Evolutionary conservation across 176 grass and related monocot species (phyloP).

Genomic region (Tillandsia leiboldiana): DNA sequence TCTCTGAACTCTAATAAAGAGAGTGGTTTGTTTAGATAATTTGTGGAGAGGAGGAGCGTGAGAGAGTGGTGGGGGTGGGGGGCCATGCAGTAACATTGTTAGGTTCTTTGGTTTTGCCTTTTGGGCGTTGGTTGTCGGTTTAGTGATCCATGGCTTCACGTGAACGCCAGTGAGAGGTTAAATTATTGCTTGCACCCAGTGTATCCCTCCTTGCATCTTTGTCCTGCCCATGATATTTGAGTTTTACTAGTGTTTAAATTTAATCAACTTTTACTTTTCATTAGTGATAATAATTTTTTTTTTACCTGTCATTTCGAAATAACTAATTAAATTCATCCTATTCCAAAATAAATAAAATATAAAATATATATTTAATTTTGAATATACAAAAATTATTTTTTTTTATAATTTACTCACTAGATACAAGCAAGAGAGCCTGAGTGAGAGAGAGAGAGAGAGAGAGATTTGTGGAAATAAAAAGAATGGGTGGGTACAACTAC

Average conservation of each 20-base stretch:
- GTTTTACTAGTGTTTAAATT: no score
- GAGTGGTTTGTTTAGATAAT: not conserved
- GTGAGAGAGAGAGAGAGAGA: not conserved
- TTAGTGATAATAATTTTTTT: no score
- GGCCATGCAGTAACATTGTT: conserved; percentile 15
- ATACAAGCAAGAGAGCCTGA: not conserved
- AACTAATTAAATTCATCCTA: no score
- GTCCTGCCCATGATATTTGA: no score
- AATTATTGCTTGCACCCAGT: no score
- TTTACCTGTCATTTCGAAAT: no score
- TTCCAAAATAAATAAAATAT: no score
- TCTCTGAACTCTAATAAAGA: not conserved
- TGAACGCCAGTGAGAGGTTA: conserved; percentile 27
- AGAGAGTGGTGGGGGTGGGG: conserved; percentile 3
- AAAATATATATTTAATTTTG: no score
- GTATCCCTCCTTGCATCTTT: no score
- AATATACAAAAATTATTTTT: no score
- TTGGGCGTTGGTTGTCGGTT: conserved; percentile 30
- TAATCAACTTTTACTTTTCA: no score
- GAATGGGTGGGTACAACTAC: not conserved
- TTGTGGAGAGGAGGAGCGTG: conserved; percentile 8
- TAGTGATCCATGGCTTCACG: conserved; percentile 56
- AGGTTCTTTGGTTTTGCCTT: conserved; percentile 27
- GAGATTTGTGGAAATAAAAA: conserved; percentile 8
- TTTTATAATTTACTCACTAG: no score